These are phyloP conservation scores for Anthracocystis setariae DNA, from an alignment of 1,284 basidiomycete species.

Conservation along the genomic window DNA sequence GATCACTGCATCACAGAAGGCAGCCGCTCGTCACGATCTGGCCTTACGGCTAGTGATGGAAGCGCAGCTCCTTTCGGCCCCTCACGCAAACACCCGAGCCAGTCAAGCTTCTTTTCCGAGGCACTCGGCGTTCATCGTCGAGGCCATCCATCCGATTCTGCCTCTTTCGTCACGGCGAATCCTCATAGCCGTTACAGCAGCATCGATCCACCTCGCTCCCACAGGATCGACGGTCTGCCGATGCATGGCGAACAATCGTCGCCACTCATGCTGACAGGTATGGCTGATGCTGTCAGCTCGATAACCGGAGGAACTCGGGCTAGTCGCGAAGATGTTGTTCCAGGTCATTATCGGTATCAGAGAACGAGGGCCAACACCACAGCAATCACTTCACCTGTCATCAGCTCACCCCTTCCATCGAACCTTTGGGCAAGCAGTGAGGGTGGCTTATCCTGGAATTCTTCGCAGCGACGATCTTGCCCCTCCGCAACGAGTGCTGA, in stretches of 20 bases:
- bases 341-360: background rate
- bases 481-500: background rate
- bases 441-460: background rate
- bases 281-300: conserved; percentile 23
- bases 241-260: conserved; percentile 9
- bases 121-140: conserved; percentile 11
- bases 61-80: conserved; percentile 7
- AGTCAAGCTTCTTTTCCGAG: conserved; percentile 9
- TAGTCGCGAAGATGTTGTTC: conserved; percentile 7
- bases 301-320: conserved; percentile 15
- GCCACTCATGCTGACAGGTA: conserved; percentile 23
- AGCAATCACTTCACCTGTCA: background rate
- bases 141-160: conserved; percentile 3
- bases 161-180: conserved; percentile 13
- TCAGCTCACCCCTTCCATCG: conserved; percentile 8
- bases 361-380: conserved; percentile 1
- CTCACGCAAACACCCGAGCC: conserved; percentile 5
- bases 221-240: conserved; percentile 12
- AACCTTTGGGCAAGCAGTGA: conserved; percentile 6
- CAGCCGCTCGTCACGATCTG: conserved; percentile 18
- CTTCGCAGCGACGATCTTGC: background rate
- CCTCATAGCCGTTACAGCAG: conserved; percentile 5
- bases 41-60: background rate
- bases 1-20: conserved; percentile 1
- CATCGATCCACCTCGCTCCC: background rate